These are phyloP conservation scores for Barbatosphaeria neglecta DNA, from an alignment of 495 filamentous ascomycete genomes.

Conservation along the genomic window DNA sequence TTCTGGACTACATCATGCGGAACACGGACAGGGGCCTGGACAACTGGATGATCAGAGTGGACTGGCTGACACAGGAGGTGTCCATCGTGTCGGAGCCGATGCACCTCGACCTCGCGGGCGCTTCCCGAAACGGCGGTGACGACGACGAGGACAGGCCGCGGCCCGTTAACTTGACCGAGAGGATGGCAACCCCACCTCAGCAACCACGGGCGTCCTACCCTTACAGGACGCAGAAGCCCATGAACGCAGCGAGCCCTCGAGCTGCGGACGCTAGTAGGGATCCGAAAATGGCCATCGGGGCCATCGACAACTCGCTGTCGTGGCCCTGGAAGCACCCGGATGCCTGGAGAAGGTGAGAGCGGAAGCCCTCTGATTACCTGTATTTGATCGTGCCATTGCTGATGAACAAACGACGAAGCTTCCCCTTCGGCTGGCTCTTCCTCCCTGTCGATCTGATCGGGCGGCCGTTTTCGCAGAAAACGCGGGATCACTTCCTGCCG, in stretches of 20 bases:
- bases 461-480: constrained; percentile 86
- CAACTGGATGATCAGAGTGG: constrained; percentile 99
- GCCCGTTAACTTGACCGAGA: constrained; percentile 42
- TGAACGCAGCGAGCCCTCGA: constrained; percentile 63
- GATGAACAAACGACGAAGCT: constrained; percentile 44
- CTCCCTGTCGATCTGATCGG: constrained; percentile 93
- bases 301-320: constrained; percentile 94
- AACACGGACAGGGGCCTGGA: constrained; percentile 96
- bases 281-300: constrained; percentile 66
- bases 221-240: constrained; percentile 69
- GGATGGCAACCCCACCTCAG: constrained; percentile 28
- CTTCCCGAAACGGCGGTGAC: constrained; percentile 33
- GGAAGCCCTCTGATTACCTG: neutral
- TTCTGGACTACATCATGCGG: constrained; percentile 98
- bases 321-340: constrained; percentile 99
- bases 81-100: constrained; percentile 77
- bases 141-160: constrained; percentile 41
- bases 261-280: constrained; percentile 40
- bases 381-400: neutral
- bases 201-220: constrained; percentile 45
- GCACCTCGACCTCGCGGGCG: constrained; percentile 42
- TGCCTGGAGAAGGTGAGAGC: constrained; percentile 50
- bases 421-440: constrained; percentile 97
- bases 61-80: constrained; percentile 69
- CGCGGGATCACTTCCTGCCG: constrained; percentile 85